Evolutionary conservation across 768 basidiomycete species (phyloP), one percentile per base, ranked within the genome.

Genomic region (Amanita rimosa): DNA sequence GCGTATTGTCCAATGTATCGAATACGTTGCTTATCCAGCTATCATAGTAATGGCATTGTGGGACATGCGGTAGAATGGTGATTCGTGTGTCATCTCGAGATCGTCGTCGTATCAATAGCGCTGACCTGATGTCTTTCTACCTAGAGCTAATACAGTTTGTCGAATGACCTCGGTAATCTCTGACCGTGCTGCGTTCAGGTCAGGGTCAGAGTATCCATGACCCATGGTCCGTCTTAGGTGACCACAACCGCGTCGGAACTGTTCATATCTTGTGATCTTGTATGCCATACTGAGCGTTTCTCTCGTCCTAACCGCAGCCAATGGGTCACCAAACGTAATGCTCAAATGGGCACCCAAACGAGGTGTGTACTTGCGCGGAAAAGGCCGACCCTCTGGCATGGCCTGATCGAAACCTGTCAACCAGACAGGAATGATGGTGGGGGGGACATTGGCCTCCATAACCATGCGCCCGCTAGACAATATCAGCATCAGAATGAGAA

Each of bases 391-490:
- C 64, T 91, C 92, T 37, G 90, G 88, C 92, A 98, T 94, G 14
- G 96, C 68, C 53, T 78, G 71, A 58, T 98, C 88, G 55, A 94
- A 96, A 29, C 73, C 73, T 19, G 85, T 83, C 10, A 97, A 69
- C 91, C 91, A 98, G 75, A 96, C 87, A 2, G 94, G 94, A 53
- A 98, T 83, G 50, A 96, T 78, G 17, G 81, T 63, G 2, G 94
- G 94, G 38, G 78, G 73, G n/a, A 68, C 55, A 11, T 61, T 57
- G 5, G 70, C 60, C 56, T 75, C 74, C 68, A 74, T 92, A 38
- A 98, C 60, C 29, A 96, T 85, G 21, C 92, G 76, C 34, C 88
- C 89, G 22, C 91, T 94, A 39, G 37, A 40, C 44, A 33, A 34
- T 31, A 27, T 49, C 40, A 49, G 17, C 36, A 27, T 34, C 10